A percentile compares a stretch with the other conserved stretches of the same genome.
Conservation (phyloP, 83 land plant species). For the Larix sibirica region DNA sequence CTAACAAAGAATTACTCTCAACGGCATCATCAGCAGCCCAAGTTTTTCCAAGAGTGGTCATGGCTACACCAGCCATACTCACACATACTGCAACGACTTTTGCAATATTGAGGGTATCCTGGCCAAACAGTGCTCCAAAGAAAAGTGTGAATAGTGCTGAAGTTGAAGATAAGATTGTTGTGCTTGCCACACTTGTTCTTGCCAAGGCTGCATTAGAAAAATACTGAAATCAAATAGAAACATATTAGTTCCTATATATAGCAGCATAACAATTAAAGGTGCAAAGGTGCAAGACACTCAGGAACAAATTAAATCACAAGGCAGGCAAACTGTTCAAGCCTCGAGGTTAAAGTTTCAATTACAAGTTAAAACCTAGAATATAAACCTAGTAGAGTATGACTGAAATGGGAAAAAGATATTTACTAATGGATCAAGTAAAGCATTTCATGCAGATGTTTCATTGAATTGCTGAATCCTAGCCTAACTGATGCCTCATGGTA, state of each 20-base stretch:
- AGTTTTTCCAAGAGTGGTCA: slow-evolving; percentile 98
- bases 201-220: slow-evolving; percentile 97
- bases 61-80: slow-evolving; percentile 92
- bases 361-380: too few relatives aligned
- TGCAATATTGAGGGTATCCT: slow-evolving; percentile 73
- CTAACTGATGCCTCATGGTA: too few relatives aligned
- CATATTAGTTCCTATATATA: not conserved
- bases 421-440: too few relatives aligned
- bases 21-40: slow-evolving; percentile 89
- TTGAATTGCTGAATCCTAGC: too few relatives aligned
- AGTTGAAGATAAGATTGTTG: slow-evolving; percentile 93
- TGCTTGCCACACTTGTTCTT: slow-evolving; percentile 97
- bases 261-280: not conserved
- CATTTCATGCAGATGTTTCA: too few relatives aligned
- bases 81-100: slow-evolving; percentile 91
- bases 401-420: too few relatives aligned
- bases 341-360: too few relatives aligned
- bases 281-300: not conserved
- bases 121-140: slow-evolving; percentile 81
- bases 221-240: slow-evolving; percentile 56
- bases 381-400: too few relatives aligned
- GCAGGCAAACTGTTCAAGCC: too few relatives aligned
- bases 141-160: slow-evolving; percentile 97
- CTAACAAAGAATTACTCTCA: slow-evolving; percentile 44
- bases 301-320: too few relatives aligned